These are phyloP conservation scores for Chionographis japonica DNA, from an alignment of 106 monocot species.

Conservation along the genomic window DNA sequence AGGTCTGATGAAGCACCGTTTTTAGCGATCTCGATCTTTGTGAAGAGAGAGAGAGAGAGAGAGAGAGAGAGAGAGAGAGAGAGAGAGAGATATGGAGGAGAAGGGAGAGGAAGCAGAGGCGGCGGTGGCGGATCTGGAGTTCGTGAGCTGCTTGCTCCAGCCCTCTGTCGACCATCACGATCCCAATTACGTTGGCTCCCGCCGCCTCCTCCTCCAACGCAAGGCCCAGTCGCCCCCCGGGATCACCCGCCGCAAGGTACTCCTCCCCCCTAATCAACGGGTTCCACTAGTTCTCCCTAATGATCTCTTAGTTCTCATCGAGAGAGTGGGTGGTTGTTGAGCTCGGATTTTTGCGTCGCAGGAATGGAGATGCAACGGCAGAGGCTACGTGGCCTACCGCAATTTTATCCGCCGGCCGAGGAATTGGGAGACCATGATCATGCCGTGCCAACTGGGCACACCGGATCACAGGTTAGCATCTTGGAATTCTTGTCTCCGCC, in stretches of 20 bases:
- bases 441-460: conserved; percentile 49
- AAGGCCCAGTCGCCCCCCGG: conserved; percentile 40
- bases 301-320: not conserved
- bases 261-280: not conserved
- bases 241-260: conserved; percentile 54
- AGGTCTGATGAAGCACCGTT: too few species aligned
- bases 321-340: not conserved
- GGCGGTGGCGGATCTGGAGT: conserved; percentile 33
- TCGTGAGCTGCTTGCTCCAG: conserved; percentile 77
- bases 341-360: conserved; percentile 13
- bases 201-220: conserved; percentile 64
- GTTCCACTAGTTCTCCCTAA: not conserved
- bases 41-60: not conserved
- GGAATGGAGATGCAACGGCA: conserved; percentile 95
- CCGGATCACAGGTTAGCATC: conserved; percentile 59
- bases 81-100: too few species aligned
- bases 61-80: too few species aligned
- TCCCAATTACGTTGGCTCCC: conserved; percentile 60
- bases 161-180: conserved; percentile 50
- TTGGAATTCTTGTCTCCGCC: not conserved
- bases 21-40: too few species aligned
- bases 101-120: conserved; percentile 14
- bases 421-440: conserved; percentile 46
- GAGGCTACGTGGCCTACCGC: conserved; percentile 77
- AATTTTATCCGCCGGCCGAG: conserved; percentile 65